Conservation (phyloP, 768 basidiomycete species). For the Lactarius hatsudake region DNA sequence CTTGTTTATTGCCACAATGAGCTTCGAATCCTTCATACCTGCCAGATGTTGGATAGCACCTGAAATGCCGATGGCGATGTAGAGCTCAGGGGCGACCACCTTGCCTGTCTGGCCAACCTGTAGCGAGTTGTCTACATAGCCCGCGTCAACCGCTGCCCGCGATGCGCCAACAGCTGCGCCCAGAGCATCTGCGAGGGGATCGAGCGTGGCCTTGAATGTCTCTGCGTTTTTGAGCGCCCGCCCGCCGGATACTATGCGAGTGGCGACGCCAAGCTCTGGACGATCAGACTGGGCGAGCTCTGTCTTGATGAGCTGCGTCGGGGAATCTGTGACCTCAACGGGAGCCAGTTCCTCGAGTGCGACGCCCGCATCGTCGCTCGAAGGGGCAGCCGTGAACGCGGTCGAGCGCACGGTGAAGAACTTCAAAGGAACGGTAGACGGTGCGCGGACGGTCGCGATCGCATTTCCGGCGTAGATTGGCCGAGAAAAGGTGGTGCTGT, state of each 20-base stretch:
- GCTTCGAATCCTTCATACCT: constrained; percentile 98
- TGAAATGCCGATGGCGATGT: constrained; percentile 95
- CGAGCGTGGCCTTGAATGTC: constrained; percentile 81
- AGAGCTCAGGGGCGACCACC: constrained; percentile 94
- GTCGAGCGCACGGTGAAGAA: constrained; percentile 94
- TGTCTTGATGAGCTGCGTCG: constrained; percentile 67
- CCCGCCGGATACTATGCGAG: constrained; percentile 90
- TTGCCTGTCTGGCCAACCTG: constrained; percentile 99
- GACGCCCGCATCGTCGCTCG: constrained; percentile 52
- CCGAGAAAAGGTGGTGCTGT: constrained; percentile 82
- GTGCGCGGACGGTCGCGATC: constrained; percentile 84
- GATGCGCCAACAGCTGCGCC: constrained; percentile 98
- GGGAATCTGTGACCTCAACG: constrained; percentile 53
- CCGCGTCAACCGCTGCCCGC: constrained; percentile 95
- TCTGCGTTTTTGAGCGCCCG: constrained; percentile 92
- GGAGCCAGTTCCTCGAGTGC: constrained; percentile 62
- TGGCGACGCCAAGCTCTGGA: constrained; percentile 86
- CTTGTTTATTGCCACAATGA: constrained; percentile 98
- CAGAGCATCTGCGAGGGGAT: constrained; percentile 89
- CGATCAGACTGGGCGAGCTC: constrained; percentile 86
- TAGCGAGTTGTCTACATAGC: constrained; percentile 95
- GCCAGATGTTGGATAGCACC: constrained; percentile 99
- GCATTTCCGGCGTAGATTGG: constrained; percentile 99
- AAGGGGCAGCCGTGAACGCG: constrained; percentile 70
- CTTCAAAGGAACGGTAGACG: constrained; percentile 76